Base-by-base conservation (phyloP, 306 rosid genomes). In the Vicia sativa region DNA sequence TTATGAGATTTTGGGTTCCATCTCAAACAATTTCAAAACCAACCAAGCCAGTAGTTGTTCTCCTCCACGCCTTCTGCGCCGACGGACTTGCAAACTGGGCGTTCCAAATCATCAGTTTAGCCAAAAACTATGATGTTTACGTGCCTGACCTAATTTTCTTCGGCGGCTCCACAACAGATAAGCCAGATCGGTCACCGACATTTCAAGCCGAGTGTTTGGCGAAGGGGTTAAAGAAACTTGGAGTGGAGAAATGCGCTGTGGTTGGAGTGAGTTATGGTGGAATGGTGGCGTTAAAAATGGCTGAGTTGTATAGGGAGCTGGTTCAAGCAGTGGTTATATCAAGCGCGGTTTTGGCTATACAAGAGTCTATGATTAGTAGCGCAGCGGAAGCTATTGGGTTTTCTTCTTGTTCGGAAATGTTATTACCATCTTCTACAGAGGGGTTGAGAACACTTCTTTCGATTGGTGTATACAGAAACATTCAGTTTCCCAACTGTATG, bases 231-330 rank as follows among this genome's bases (percentile, higher is more conserved):
- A 67, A 76, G 84, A 84, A 79, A 84, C 79, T 89, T 0, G 87
- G 92, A 55, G 87, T 91, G 74, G 95, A 89, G 62, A 74, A 73
- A 18, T 91, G 90, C 41, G 46, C 39, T 4, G 23, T 82, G 75
- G 96, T 89, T 15, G 97, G 97, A 74, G 82, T 92, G 5, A 84
- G 92, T 15, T 92, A 92, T 25, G 97, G 97, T 0, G 97, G 95
- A 14, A 77, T 82, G 80, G 95, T 92, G 67, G 95, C 79, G 12
- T 92, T 87, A 2, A 87, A 84, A 70, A 55, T 92, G 89, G 97
- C 83, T 0, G 89, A 85, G 75, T 21, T 68, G 67, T 74, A 66
- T n/a, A 88, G 82, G 0, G 95, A 92, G 21, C 0, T 92, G 73
- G 96, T 87, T 3, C 11, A 46, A 6, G 83, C 38, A 4, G 1